These are phyloP conservation scores for Aegilops speltoides DNA, from an alignment of 176 grass and related monocot genomes.

Conservation along the genomic window DNA sequence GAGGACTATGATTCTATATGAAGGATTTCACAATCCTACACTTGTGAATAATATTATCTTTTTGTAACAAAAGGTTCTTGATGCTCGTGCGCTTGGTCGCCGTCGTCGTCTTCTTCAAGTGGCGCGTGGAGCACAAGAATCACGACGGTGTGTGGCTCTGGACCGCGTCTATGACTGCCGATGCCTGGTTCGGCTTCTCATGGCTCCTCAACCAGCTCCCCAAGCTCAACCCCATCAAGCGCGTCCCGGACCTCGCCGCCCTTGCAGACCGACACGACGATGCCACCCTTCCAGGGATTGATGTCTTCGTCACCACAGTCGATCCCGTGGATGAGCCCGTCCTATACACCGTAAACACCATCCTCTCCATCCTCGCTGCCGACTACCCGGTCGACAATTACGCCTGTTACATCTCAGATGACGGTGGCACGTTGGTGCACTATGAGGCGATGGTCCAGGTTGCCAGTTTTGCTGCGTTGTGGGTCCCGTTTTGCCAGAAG, in stretches of 20 bases:
- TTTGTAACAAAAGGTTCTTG: constrained; percentile 3
- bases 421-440: constrained; percentile 31
- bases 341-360: constrained; percentile 25
- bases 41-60: no score
- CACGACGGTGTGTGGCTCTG: constrained; percentile 28
- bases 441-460: constrained; percentile 37
- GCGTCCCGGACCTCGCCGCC: constrained; percentile 26
- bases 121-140: constrained; percentile 27
- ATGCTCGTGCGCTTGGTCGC: constrained; percentile 25
- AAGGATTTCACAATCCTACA: no score
- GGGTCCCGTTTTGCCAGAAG: constrained; percentile 42
- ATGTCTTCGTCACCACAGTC: constrained; percentile 44
- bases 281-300: not conserved
- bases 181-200: constrained; percentile 38
- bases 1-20: no score
- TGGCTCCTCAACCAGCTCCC: constrained; percentile 47
- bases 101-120: constrained; percentile 23
- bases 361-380: constrained; percentile 31
- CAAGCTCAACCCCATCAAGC: constrained; percentile 37
- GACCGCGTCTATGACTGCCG: constrained; percentile 17
- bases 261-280: not conserved
- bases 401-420: constrained; percentile 42
- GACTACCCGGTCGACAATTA: constrained; percentile 40
- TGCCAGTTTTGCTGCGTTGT: constrained; percentile 15
- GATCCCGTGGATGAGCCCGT: constrained; percentile 37